phyloP scores from a whole-genome alignment of 1,284 basidiomycete species.

The Coriolopsis trogii region DNA sequence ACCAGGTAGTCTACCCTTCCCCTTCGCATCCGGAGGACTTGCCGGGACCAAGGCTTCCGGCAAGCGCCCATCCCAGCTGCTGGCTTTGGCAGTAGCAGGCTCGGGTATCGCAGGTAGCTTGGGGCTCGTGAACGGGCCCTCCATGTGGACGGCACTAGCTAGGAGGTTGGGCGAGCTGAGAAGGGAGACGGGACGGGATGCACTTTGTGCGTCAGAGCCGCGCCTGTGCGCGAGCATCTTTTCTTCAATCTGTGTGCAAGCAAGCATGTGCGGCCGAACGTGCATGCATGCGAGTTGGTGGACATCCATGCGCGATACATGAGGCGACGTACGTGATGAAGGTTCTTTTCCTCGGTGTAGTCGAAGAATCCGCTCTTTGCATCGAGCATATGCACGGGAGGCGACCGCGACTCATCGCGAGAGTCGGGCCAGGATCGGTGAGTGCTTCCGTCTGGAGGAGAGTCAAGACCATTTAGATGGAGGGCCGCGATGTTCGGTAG shows the following conservation, averaged over 20 bases:
- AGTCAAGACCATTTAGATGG: not conserved
- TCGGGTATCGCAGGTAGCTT: constrained; percentile 44
- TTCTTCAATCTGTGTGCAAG: constrained; percentile 62
- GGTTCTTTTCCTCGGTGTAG: constrained; percentile 73
- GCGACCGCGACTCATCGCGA: constrained; percentile 20
- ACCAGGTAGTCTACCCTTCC: constrained; percentile 20
- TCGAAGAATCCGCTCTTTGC: constrained; percentile 73
- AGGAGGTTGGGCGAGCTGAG: constrained; percentile 36
- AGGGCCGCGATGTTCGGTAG: not conserved
- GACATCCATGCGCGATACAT: too few species aligned
- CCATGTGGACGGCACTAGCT: constrained; percentile 47
- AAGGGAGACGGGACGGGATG: constrained; percentile 32
- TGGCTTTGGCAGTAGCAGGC: constrained; percentile 24
- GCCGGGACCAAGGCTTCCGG: constrained; percentile 38
- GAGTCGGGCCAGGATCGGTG: constrained; percentile 13
- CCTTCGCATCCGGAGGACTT: constrained; percentile 39
- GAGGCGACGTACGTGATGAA: constrained; percentile 65
- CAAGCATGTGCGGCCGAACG: not conserved
- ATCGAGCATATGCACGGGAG: constrained; percentile 53
- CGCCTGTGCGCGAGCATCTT: constrained; percentile 67
- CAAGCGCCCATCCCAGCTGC: constrained; percentile 9
- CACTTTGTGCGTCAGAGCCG: constrained; percentile 41
- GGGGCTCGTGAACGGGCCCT: constrained; percentile 39
- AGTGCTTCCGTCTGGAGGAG: not conserved
- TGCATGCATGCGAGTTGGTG: not conserved